Base-by-base conservation (phyloP, 148 eudicot species). In the Persicaria tinctoria region DNA sequence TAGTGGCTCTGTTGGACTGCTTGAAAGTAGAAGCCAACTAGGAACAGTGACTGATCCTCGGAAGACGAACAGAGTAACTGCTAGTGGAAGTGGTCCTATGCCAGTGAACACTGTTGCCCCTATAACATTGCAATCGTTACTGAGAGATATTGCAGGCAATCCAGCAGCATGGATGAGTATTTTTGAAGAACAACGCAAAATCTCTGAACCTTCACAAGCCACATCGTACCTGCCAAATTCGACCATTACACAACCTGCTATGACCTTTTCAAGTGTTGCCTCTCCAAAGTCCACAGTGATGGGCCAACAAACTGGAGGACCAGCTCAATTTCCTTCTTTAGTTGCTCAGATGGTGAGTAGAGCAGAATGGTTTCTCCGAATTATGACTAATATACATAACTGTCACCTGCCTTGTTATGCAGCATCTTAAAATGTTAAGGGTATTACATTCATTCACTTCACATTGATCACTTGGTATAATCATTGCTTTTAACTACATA, bases 131-230 rank as follows among this genome's bases (percentile, higher is more conserved):
- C 88, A 88, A 44, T 87, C 97, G 74, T 74, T 96, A 48, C 76
- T 95, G 81, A 92, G 86, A 76, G 89, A 86, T 78, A 83, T 90
- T 56, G 86, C 88, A 68, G 87, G 82, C 74, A 90, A 92, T 83
- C 91, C 97, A 74, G 74, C 85, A 4, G 81, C 83, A 72, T 95
- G 83, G 91, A 84, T 84, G 80, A 85, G 84, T 82, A 74, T 90
- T 73, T 77, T 95, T 9, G 88, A 85, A 72, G 96, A 87, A 82
- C 92, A 87, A 66, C 85, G 84, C 74, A 90, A 83, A 75, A 76
- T 84, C 48, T 82, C 63, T 77, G 88, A 82, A 68, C 81, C 86
- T 80, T 74, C 70, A 46, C 84, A 79, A 72, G 74, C 76, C 74
- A 47, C 79, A 20, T 73, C 84, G 20, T 79, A 82, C 70, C 47